Base-by-base conservation (phyloP, 495 filamentous ascomycete species). In the Podospora pseudocomata region DNA sequence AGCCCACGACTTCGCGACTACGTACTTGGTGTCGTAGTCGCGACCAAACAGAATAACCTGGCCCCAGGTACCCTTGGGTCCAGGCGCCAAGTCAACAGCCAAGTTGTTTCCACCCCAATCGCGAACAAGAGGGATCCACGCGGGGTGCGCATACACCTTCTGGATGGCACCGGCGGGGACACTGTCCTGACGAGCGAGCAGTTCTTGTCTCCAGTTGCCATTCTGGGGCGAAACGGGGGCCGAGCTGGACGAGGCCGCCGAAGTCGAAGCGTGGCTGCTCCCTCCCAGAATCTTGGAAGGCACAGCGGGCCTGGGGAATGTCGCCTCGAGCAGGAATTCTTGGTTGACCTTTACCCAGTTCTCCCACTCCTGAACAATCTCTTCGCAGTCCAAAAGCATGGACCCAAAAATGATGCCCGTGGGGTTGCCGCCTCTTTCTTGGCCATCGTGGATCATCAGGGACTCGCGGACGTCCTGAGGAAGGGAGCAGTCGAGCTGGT, bases 41-140 rank as follows among this genome's bases (percentile, higher is more conserved):
- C 95, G 91, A 54, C 95, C 95, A 70, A 97, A 97, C 57, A 99
- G 86, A 72, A 99, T 97, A 61, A 99, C 86, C 74, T 99, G 95
- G 60, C 95, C 95, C 94, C 95, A 99, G 78, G 87, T 88, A 23
- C 95, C 95, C 18, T 86, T 86, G 2, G 95, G 92, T 2, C 95
- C 96, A 49, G 95, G 95, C 23, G 96, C 93, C 60, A 99, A 86
- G 78, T 99, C 95, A 39, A 97, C 88, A 16, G 93, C 93, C 73
- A 99, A 83, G 81, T 94, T 92, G 85, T 99, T 99, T 72, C 95
- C 95, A 73, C 95, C 95, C 95, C 95, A 99, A 77, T 99, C 95
- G 65, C 95, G 91, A 26, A 92, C 94, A 34, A 99, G 84, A 34
- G 95, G 95, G 70, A 99, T 97, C 95, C 95, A 99, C 27, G 88